These are phyloP conservation scores for Ophiocordyceps camponoti-floridani DNA, from an alignment of 2,329 filamentous ascomycete species.

Conservation along the genomic window DNA sequence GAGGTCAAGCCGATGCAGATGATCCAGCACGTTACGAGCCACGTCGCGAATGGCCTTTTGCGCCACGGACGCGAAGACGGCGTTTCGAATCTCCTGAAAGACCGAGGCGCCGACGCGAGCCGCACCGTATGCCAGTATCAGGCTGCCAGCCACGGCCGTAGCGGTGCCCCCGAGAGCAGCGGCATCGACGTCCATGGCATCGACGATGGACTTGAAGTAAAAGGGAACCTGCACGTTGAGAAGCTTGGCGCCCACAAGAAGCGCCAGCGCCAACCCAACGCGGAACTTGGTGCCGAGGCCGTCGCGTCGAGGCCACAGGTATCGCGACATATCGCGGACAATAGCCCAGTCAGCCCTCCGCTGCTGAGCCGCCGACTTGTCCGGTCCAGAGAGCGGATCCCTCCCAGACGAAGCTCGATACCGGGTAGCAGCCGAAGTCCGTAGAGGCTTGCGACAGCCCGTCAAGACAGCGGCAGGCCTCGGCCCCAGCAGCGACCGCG, in stretches of 20 bases:
- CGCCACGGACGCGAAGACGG: conserved; percentile 89
- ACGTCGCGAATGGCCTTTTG: conserved; percentile 91
- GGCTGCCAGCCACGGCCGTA: conserved; percentile 71
- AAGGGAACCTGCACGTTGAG: conserved; percentile 97
- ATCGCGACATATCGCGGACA: conserved; percentile 92
- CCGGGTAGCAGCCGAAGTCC: conserved; percentile 12
- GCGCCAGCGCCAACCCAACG: conserved; percentile 64
- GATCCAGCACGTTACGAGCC: conserved; percentile 81
- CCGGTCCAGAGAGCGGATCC: not conserved
- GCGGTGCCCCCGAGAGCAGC: conserved; percentile 74
- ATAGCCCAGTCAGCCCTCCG: conserved; percentile 96
- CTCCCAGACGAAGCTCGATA: conserved; percentile 7
- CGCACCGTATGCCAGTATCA: conserved; percentile 84
- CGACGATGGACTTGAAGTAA: conserved; percentile 96
- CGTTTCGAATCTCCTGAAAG: conserved; percentile 88
- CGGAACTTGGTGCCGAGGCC: conserved; percentile 55
- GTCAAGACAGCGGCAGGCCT: not conserved
- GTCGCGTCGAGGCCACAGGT: conserved; percentile 83
- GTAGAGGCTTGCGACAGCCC: too few species aligned
- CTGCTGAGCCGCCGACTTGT: conserved; percentile 60
- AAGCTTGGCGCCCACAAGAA: conserved; percentile 81
- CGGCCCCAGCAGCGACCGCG: not conserved
- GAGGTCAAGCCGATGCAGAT: conserved; percentile 73
- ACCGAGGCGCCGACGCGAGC: conserved; percentile 77
- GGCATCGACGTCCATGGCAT: conserved; percentile 94